A percentile compares a stretch with the other conserved stretches of the same genome.
Evolutionary conservation across 306 rosid species (phyloP).

Genomic region (Vachellia collinsii): DNA sequence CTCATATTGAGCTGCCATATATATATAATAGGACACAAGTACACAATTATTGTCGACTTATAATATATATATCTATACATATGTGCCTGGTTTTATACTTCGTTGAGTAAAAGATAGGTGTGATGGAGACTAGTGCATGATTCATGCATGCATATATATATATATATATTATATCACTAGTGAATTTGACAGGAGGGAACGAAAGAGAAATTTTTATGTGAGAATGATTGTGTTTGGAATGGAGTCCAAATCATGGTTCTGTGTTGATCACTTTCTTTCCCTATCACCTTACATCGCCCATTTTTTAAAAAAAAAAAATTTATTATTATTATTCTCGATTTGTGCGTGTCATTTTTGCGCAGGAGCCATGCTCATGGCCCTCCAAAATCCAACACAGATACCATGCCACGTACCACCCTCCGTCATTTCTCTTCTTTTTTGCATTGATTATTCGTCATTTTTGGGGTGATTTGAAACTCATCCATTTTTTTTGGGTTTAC

Average conservation of each 20-base stretch:
- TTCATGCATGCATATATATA: neutral
- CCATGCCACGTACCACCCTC: neutral
- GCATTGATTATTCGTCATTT: neutral
- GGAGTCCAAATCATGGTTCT: neutral
- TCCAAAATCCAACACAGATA: slow-evolving; percentile 42
- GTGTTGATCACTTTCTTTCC: neutral
- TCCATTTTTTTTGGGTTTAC: neutral
- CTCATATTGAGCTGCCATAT: neutral
- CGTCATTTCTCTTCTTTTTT: neutral
- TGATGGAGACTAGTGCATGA: neutral
- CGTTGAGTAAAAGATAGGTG: neutral
- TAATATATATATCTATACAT: too few species aligned
- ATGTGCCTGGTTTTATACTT: neutral
- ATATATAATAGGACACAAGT: neutral
- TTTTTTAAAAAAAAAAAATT: too few species aligned
- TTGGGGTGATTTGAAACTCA: slow-evolving; percentile 18
- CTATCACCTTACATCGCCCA: neutral
- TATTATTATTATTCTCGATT: too few species aligned
- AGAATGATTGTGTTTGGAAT: neutral
- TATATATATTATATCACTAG: too few species aligned
- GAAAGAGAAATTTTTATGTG: neutral
- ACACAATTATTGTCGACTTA: neutral
- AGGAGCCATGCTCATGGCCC: slow-evolving; percentile 19
- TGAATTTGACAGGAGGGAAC: neutral
- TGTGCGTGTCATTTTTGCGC: too few species aligned